Base-by-base conservation (phyloP, 331 rosid species). In the Pyrus hybrid region DNA sequence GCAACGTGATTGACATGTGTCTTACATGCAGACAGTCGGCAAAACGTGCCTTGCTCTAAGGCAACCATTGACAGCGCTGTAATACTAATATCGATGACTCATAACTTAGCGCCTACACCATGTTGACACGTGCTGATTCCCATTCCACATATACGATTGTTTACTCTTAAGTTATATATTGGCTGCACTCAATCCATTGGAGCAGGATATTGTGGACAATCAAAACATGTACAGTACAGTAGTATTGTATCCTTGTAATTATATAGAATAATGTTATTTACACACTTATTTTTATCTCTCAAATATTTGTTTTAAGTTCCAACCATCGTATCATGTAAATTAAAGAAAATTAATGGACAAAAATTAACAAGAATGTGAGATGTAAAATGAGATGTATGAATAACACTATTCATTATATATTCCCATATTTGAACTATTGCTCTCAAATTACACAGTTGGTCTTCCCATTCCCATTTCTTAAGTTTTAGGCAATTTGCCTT, bases 41-140 rank as follows among this genome's bases (percentile, higher is more conserved):
- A 26, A 76, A 56, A 76, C 74, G 84, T 68, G 80, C 32, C 82
- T 26, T 49, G 51, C 71, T 22, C 3, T 22, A 68, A 70, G 12
- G 0, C 8, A 18, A 32, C n/a, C 67, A 5, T 3, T 63, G 22
- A 16, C 67, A 63, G 17, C 20, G 13, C 0, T 47, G 54, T 1
- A 1, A 37, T 8, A 33, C 1, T 32, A 6, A n/a, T 32, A 26
- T 16, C 57, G 20, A 25, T 58, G 68, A 25, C 20, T 58, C 32
- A 54, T 6, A 20, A 43, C 26, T 22, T 17, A 35, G 45, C 28
- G 22, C 57, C 58, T 8, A 41, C 69, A 18, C 3, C 14, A 0
- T 23, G 3, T 2, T 11, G 58, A 7, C 77, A 26, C 10, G 77
- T 10, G 68, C 45, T 26, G 67, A 25, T 62, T 37, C 4, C 32